phyloP scores from a whole-genome alignment of 495 filamentous ascomycete genomes.

The Cladorrhinum samala region DNA sequence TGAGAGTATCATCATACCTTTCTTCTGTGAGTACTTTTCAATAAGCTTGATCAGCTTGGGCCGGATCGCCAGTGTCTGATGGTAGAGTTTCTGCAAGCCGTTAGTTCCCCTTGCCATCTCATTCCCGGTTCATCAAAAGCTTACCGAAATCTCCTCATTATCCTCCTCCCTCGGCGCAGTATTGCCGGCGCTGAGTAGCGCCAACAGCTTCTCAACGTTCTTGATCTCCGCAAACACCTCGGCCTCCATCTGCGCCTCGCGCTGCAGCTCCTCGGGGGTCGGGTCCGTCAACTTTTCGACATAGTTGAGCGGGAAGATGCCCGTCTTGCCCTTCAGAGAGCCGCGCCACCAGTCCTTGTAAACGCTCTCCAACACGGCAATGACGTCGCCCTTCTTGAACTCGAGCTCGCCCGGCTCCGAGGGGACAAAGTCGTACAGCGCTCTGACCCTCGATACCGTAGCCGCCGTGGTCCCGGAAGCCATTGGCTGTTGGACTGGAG shows the following conservation, averaged over 20 bases:
- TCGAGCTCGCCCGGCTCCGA: constrained; percentile 91
- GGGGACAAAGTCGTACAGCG: constrained; percentile 89
- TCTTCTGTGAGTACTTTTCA: constrained; percentile 99
- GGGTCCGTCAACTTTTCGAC: constrained; percentile 96
- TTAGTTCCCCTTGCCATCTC: constrained; percentile 4
- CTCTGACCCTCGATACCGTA: constrained; percentile 89
- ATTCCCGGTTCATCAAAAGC: constrained; percentile 1
- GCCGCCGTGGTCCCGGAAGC: constrained; percentile 77
- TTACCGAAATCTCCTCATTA: constrained; percentile 87
- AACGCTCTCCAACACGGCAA: constrained; percentile 93
- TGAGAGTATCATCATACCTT: too few relatives aligned
- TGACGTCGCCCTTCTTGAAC: constrained; percentile 94
- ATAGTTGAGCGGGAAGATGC: constrained; percentile 98
- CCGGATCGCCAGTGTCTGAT: constrained; percentile 86
- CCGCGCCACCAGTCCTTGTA: constrained; percentile 99
- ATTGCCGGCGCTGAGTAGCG: constrained; percentile 88
- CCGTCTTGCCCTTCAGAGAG: constrained; percentile 85
- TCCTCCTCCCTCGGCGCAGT: constrained; percentile 80
- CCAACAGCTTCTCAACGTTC: constrained; percentile 95
- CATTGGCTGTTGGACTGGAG: constrained; percentile 31
- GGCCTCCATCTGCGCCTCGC: constrained; percentile 93
- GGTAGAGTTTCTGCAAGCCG: constrained; percentile 65
- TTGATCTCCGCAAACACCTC: constrained; percentile 98
- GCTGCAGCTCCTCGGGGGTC: constrained; percentile 87
- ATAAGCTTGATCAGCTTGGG: constrained; percentile 97